Base-by-base conservation (phyloP, 2,329 filamentous ascomycete species). In the Cytospora piceicola region DNA sequence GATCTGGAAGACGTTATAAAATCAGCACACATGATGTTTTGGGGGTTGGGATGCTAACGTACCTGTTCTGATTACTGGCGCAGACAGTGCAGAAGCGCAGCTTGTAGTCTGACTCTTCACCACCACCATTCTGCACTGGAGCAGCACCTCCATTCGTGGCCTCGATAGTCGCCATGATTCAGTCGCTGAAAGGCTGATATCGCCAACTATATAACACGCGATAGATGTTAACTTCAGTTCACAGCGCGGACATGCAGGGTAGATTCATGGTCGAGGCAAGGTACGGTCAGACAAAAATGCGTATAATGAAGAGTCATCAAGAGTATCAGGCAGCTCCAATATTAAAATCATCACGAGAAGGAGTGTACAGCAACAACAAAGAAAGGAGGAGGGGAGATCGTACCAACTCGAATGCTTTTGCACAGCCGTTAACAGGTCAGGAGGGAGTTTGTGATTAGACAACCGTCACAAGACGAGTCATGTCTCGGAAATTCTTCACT, bases 11-110 rank as follows among this genome's bases (percentile, higher is more conserved):
- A 42, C 49, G 20, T 52, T 58, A 61, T 75, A 53, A 72, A 69
- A 56, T 58, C 14, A 39, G 34, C 52, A 58, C 27, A 14, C 24
- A 15, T 24, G 61, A n/a, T 32, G 42, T 4, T 15, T 7, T 39
- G 11, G 27, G 46, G 58, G 73, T 14, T 20, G 17, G 24, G 14
- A 22, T 17, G 17, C 12, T 5, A 39, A 12, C 83, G 69, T 83
- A 96, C 88, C 95, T 89, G 75, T 99, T 99, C 78, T 99, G 93
- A 74, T 99, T 99, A 74, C 93, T 97, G 9, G 95, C 95, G 79
- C 95, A 99, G n/a, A 99, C 94, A 3, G 95, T 98, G 82, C 94
- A 97, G 79, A 98, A 97, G 75, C 92, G 96, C 68, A 99, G 85
- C 79, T 95, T 97, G 84, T 89, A 97, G 61, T 84, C 81, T 30